phyloP scores from a whole-genome alignment of 495 filamentous ascomycete species.

The Aspergillus sparsus region DNA sequence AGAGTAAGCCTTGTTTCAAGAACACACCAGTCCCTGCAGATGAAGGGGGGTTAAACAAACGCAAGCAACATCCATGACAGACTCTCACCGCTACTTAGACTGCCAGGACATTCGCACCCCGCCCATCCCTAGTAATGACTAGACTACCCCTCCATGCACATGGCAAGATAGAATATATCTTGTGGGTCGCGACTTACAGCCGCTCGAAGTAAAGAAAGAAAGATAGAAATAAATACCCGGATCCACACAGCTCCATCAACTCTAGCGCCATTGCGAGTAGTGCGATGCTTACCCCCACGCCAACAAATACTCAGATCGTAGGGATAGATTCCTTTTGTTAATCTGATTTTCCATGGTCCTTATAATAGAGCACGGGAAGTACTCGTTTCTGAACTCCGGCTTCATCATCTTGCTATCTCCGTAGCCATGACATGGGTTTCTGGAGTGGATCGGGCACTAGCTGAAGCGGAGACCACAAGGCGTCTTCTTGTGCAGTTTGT shows the following conservation, averaged over 20 bases:
- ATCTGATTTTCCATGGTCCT: not conserved
- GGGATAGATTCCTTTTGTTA: too few relatives aligned
- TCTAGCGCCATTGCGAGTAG: too few relatives aligned
- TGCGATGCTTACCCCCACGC: not conserved
- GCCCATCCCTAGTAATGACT: not conserved
- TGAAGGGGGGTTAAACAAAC: too few relatives aligned
- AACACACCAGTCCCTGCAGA: not conserved
- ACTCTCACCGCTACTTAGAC: not conserved
- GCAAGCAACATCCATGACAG: not conserved
- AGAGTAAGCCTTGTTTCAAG: not conserved
- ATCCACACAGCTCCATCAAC: slow-evolving; percentile 1
- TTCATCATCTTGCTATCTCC: not conserved
- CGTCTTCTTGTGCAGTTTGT: slow-evolving; percentile 5
- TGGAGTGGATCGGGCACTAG: not conserved
- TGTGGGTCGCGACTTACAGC: too few relatives aligned
- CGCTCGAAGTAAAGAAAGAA: too few relatives aligned
- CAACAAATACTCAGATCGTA: not conserved
- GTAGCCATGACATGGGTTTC: not conserved
- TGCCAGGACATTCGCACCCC: too few relatives aligned
- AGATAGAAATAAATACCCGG: slow-evolving; percentile 1
- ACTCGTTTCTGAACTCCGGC: not conserved
- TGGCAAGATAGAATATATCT: too few relatives aligned
- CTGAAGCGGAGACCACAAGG: slow-evolving; percentile 2
- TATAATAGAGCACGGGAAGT: not conserved
- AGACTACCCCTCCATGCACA: not conserved